Base-by-base conservation (phyloP, 176 grass and related monocot species). In the Oryza glumipatula region DNA sequence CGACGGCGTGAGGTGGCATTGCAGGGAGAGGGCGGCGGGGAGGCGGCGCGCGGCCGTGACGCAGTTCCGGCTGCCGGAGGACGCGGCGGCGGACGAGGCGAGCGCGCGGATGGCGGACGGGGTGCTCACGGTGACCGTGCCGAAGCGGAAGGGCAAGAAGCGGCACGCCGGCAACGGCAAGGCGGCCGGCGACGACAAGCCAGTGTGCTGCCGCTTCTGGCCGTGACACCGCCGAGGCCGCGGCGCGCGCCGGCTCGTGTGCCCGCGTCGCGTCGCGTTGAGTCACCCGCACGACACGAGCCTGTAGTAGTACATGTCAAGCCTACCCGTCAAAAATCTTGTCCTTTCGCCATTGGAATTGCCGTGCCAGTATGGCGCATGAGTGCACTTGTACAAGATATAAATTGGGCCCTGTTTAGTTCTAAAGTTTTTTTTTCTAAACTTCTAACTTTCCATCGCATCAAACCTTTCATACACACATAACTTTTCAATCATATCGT, bases 91-190 rank as follows among this genome's bases (percentile, higher is more conserved):
- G 36, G 82, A 89, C 41, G 47, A 84, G 79, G 86, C 49, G 61
- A 78, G 77, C 38, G 91, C 91, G 19, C 47, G 68, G 49, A 72
- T 92, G 87, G 91, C 84, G 69, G 82, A 89, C 69, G 91, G 91
- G 11, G 87, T 92, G 86, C 87, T 92, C 68, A 92, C 84, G 77
- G 80, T 89, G 66, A 92, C 87, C 38, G 83, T 89, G 68, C 87
- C 91, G 68, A 89, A 89, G 83, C 24, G 35, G 80, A 81, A 83
- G 33, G 71, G 22, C 68, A 80, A 80, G 64, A 86, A 86, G 89
- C 52, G 47, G 26, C 77, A 41, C 15, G 45, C 75, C 35, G 35
- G 4, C 35, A 4, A 36, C 17, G 78, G 78, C 61, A 54, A 32
- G 26, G 46, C 70, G 12, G 48, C 26, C 46, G 68, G 65, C 7